phyloP scores from a whole-genome alignment of 352 stramenopile species.

The Pythium utonaiense region DNA sequence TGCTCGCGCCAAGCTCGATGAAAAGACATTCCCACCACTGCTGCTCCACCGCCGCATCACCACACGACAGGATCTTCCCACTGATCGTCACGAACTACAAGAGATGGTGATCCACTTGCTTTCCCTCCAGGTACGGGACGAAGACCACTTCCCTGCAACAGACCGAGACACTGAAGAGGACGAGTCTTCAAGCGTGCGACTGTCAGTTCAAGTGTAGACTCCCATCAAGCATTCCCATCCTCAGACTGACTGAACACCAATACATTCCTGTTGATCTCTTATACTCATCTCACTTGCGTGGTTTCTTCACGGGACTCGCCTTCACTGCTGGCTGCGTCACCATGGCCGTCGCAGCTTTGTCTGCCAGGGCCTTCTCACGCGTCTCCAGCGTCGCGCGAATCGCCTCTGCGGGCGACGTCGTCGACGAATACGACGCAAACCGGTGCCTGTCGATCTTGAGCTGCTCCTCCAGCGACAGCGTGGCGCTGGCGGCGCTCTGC shows the following conservation, averaged over 20 bases:
- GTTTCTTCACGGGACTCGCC: conserved; percentile 11
- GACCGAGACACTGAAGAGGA: too few species aligned
- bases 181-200: too few species aligned
- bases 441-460: conserved; percentile 63
- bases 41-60: too few species aligned
- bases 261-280: neutral
- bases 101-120: too few species aligned
- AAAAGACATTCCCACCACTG: too few species aligned
- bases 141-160: too few species aligned
- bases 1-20: too few species aligned
- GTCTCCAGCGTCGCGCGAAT: conserved; percentile 13
- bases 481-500: neutral
- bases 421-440: conserved; percentile 64
- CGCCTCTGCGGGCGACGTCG: conserved; percentile 59
- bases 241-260: neutral
- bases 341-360: neutral
- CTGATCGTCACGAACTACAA: too few species aligned
- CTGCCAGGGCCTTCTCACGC: conserved; percentile 1
- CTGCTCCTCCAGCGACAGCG: conserved; percentile 43
- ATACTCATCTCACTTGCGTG: conserved; percentile 4
- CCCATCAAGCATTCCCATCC: neutral
- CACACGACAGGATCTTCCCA: too few species aligned
- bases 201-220: neutral
- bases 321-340: neutral
- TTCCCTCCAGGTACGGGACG: too few species aligned